These are phyloP conservation scores for Peronospora farinosa DNA, from an alignment of 352 stramenopile genomes.

Conservation along the genomic window DNA sequence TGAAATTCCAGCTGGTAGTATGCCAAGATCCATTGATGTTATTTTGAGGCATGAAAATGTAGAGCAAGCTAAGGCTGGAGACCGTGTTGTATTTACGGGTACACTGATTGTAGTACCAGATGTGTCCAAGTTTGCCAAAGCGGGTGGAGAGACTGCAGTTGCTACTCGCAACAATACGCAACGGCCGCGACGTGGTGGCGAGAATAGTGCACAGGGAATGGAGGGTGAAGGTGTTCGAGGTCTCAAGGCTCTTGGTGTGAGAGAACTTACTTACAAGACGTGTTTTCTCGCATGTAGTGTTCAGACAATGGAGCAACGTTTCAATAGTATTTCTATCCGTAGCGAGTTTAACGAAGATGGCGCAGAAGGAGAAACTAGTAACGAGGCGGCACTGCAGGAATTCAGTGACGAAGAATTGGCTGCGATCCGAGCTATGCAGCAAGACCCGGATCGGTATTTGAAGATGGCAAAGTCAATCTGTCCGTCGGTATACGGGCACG, in stretches of 20 bases:
- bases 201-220: slow-evolving; percentile 77
- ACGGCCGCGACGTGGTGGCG: slow-evolving; percentile 32
- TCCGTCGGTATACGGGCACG: slow-evolving; percentile 96
- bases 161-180: slow-evolving; percentile 34
- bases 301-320: slow-evolving; percentile 86
- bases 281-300: slow-evolving; percentile 95
- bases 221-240: slow-evolving; percentile 90
- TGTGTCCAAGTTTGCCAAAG: slow-evolving; percentile 84
- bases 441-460: slow-evolving; percentile 84
- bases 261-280: slow-evolving; percentile 97
- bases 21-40: slow-evolving; percentile 96
- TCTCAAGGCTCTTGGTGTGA: slow-evolving; percentile 92
- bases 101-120: slow-evolving; percentile 95
- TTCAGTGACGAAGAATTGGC: slow-evolving; percentile 91
- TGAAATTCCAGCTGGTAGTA: slow-evolving; percentile 96
- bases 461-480: slow-evolving; percentile 95
- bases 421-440: slow-evolving; percentile 90
- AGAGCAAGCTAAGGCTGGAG: slow-evolving; percentile 93
- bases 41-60: slow-evolving; percentile 98
- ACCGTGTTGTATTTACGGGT: slow-evolving; percentile 93
- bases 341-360: slow-evolving; percentile 62
- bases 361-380: slow-evolving; percentile 25
- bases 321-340: slow-evolving; percentile 83
- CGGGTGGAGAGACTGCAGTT: slow-evolving; percentile 63
- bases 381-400: slow-evolving; percentile 39